These are phyloP conservation scores for Penicillium bovifimosum DNA, from an alignment of 495 filamentous ascomycete genomes.

Conservation along the genomic window DNA sequence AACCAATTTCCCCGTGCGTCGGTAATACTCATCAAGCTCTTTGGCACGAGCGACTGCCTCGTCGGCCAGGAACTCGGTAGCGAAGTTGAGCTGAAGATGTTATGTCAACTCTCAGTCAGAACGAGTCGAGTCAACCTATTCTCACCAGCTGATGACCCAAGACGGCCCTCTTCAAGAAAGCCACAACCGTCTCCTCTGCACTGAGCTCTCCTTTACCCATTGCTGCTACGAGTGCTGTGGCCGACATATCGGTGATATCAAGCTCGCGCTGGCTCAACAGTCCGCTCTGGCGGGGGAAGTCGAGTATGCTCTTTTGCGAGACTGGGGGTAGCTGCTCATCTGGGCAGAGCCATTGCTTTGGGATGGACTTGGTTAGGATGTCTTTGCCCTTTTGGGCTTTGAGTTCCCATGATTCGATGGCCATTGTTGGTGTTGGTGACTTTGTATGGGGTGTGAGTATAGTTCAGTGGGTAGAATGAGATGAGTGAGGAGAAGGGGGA, in stretches of 20 bases:
- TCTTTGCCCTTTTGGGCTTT: conserved; percentile 33
- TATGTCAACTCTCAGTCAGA: background rate
- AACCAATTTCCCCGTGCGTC: conserved; percentile 32
- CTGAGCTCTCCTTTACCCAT: conserved; percentile 46
- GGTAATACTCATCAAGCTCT: conserved; percentile 49
- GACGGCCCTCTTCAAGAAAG: conserved; percentile 58
- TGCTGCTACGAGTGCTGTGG: conserved; percentile 45
- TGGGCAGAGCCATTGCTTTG: conserved; percentile 37
- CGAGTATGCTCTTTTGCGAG: conserved; percentile 33
- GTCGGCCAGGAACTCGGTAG: conserved; percentile 63
- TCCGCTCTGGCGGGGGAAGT: conserved; percentile 40
- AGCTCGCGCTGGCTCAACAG: conserved; percentile 50
- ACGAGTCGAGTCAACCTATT: background rate
- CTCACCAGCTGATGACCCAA: conserved; percentile 54
- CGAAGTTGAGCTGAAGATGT: conserved; percentile 48
- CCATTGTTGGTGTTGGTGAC: conserved; percentile 16
- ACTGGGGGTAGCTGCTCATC: conserved; percentile 24
- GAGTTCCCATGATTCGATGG: conserved; percentile 23
- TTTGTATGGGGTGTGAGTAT: background rate
- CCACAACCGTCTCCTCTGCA: conserved; percentile 51
- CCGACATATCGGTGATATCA: conserved; percentile 52
- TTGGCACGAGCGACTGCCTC: conserved; percentile 54
- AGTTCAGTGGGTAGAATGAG: background rate
- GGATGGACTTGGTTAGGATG: conserved; percentile 33
- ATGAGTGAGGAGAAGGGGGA: background rate